Base-by-base conservation (phyloP, 2,329 filamentous ascomycete species). In the Fusarium newnesense region DNA sequence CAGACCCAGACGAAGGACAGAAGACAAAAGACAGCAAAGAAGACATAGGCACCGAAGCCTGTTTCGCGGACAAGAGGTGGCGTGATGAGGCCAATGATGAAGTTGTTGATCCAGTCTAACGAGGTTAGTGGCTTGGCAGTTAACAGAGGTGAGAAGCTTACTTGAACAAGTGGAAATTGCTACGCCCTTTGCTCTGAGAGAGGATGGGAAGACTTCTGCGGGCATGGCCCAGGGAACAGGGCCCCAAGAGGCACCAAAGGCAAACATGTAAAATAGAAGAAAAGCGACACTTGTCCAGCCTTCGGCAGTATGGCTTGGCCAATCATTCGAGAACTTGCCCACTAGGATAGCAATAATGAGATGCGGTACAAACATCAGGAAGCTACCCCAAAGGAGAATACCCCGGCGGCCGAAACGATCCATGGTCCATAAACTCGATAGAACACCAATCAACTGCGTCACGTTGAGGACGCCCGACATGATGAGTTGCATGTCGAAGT, bases 161-260 rank as follows among this genome's bases (percentile, higher is more conserved):
- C 76, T 91, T 4, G 86, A 86, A 67, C 85, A 88, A 0, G 88
- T 90, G 0, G 86, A 86, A 16, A 91, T 82, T 0, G 89, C 88
- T 6, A 91, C 88, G 32, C 91, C 91, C 77, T 93, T 92, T 3
- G 90, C 89, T 15, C 91, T 84, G 2, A 91, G 82, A 5, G 87
- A 88, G 1, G 85, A 86, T 0, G 90, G 88, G 77, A 92, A 93
- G 15, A 92, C 88, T 75, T 93, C 91, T 10, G 84, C 77, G 0
- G 86, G 79, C 74, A 87, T 79, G 7, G 81, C 83, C 85, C 84
- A 87, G 3, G 82, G 83, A 0, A 88, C 83, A 5, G 86, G 86
- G 0, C 86, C 87, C 87, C 88, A 92, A 1, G 85, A 86, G 1
- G 85, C 86, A 5, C 89, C 90, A 67, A 91, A 93, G 5, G 83